Conservation (phyloP, 2,329 filamentous ascomycete genomes). For the Anisogramma anomala region DNA sequence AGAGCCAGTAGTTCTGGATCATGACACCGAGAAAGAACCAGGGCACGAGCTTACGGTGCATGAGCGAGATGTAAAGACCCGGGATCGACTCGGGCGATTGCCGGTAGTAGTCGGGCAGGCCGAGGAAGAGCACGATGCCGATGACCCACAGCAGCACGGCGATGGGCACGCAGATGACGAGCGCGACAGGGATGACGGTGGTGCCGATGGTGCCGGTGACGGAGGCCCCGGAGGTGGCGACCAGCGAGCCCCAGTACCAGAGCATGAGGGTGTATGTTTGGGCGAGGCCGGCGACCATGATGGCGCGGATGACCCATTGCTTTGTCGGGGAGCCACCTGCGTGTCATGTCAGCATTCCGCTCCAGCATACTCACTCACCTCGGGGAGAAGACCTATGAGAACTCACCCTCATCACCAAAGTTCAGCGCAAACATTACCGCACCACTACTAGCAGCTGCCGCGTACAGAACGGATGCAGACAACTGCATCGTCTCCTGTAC, state of each 20-base stretch:
- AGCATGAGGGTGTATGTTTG: constrained; percentile 53
- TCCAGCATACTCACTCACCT: constrained; percentile 42
- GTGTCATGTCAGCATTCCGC: constrained; percentile 1
- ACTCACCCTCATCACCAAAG: constrained; percentile 45
- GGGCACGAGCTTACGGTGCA: constrained; percentile 53
- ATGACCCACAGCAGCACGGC: constrained; percentile 45
- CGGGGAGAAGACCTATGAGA: constrained; percentile 39
- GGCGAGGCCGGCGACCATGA: constrained; percentile 54
- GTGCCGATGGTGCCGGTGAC: constrained; percentile 29
- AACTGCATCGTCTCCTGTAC: constrained; percentile 40
- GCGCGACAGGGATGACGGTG: constrained; percentile 19
- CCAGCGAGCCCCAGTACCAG: constrained; percentile 55
- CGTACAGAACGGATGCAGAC: constrained; percentile 49
- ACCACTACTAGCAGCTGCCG: constrained; percentile 49
- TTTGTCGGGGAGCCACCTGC: constrained; percentile 48
- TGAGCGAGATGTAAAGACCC: constrained; percentile 51
- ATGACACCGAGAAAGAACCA: constrained; percentile 57
- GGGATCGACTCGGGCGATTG: constrained; percentile 52
- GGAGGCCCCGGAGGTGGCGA: constrained; percentile 33
- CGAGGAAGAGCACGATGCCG: constrained; percentile 43
- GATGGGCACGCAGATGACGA: constrained; percentile 46
- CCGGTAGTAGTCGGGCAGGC: constrained; percentile 57
- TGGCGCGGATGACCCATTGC: constrained; percentile 57
- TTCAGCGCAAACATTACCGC: constrained; percentile 57
- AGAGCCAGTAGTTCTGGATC: constrained; percentile 57